Evolutionary conservation across 306 rosid species (phyloP).

Genomic region (Malus sieversii): DNA sequence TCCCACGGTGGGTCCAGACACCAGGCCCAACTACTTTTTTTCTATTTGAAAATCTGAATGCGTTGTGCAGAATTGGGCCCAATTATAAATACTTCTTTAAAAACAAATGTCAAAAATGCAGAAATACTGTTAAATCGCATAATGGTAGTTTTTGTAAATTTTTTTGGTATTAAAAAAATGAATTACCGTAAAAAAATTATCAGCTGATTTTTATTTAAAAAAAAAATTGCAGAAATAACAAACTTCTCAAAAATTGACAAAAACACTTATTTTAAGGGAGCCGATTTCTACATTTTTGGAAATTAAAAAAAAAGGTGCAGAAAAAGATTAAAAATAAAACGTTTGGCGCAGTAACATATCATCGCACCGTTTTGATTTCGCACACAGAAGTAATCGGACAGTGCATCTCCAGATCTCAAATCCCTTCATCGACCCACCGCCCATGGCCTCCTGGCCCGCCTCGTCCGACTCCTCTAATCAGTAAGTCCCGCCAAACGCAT

Average conservation of each 20-base stretch:
- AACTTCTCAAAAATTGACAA: too few relatives aligned
- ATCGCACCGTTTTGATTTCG: not conserved
- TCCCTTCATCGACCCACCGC: not conserved
- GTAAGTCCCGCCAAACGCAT: slow-evolving; percentile 31
- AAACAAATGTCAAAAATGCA: too few relatives aligned
- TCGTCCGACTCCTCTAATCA: slow-evolving; percentile 41
- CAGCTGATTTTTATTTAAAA: too few relatives aligned
- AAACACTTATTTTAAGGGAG: too few relatives aligned
- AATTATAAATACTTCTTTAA: too few relatives aligned
- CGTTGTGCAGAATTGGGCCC: not conserved
- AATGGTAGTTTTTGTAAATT: too few relatives aligned
- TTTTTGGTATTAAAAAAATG: too few relatives aligned
- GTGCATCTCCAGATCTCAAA: slow-evolving; percentile 13
- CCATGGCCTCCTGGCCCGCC: slow-evolving; percentile 53
- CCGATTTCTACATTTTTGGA: too few relatives aligned
- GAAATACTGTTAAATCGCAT: too few relatives aligned
- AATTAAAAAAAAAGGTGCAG: too few relatives aligned
- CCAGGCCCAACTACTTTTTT: not conserved
- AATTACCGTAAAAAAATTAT: accelerated
- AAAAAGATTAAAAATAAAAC: too few relatives aligned
- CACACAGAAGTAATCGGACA: not conserved
- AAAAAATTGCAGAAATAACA: too few relatives aligned
- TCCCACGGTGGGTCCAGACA: not conserved
- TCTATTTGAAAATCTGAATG: not conserved
- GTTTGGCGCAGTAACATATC: not conserved